Percentiles rank a stretch among this genome's conserved stretches.
Conservation (phyloP, 345 rosid genomes). For the Salix exigua region DNA sequence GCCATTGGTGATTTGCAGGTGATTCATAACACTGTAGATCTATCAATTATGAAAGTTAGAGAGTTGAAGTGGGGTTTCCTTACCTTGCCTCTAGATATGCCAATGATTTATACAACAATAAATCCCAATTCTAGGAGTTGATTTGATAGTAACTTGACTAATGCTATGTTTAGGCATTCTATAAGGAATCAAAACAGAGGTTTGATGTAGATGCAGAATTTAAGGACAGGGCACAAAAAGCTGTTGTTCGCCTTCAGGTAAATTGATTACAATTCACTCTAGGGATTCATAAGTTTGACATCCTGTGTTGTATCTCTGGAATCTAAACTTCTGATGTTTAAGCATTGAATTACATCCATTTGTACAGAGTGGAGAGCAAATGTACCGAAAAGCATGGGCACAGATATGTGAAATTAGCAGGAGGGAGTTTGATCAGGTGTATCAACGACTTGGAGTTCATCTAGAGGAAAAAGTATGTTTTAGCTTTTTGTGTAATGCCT, state of each 20-base stretch:
- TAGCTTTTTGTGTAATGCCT: background rate
- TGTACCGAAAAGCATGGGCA: slow-evolving; percentile 75
- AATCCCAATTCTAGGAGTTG: background rate
- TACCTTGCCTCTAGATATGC: background rate
- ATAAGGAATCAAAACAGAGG: slow-evolving; percentile 71
- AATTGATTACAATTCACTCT: background rate
- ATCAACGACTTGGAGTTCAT: slow-evolving; percentile 67
- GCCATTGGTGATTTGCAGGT: slow-evolving; percentile 97
- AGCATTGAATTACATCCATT: background rate
- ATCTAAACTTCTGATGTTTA: background rate
- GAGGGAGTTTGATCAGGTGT: slow-evolving; percentile 75
- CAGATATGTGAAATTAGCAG: slow-evolving; percentile 76
- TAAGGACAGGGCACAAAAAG: slow-evolving; percentile 87
- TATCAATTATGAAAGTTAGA: background rate
- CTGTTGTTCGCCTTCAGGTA: slow-evolving; percentile 95
- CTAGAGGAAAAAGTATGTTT: slow-evolving; percentile 78
- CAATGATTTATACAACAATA: background rate
- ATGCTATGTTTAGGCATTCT: slow-evolving; percentile 53
- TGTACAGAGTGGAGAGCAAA: slow-evolving; percentile 73
- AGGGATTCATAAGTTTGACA: background rate
- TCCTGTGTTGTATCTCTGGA: background rate
- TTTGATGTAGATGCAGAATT: slow-evolving; percentile 69
- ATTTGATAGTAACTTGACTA: slow-evolving; percentile 22
- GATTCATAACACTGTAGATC: slow-evolving; percentile 9
- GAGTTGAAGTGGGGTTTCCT: background rate